These are phyloP conservation scores for Cucurbita moschata DNA, from an alignment of 306 rosid genomes.

Conservation along the genomic window DNA sequence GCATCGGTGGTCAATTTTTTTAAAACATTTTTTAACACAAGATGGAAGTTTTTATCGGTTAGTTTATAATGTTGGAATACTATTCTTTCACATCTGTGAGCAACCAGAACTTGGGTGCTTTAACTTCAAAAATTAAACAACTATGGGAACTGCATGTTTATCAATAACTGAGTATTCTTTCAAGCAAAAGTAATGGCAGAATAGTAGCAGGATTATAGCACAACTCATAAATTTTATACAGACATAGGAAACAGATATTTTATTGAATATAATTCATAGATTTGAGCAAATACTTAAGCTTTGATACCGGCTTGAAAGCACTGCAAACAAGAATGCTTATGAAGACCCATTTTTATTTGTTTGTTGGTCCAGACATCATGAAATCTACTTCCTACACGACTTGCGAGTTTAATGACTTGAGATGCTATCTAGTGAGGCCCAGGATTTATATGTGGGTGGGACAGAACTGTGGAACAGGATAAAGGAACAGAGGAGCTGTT, in stretches of 20 bases:
- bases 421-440: background rate
- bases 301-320: background rate
- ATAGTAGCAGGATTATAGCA: background rate
- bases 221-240: background rate
- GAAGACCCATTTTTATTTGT: background rate
- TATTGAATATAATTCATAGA: background rate
- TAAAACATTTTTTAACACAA: too few species aligned
- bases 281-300: background rate
- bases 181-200: background rate
- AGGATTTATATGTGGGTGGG: background rate
- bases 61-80: background rate
- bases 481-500: background rate
- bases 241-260: background rate
- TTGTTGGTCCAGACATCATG: background rate
- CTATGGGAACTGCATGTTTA: background rate
- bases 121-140: background rate
- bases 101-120: background rate
- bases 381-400: background rate
- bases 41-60: background rate
- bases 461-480: background rate
- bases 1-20: background rate
- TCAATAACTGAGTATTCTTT: background rate
- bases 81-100: background rate
- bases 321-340: background rate
- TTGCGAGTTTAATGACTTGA: background rate